These are phyloP conservation scores for Claviceps fusiformis DNA, from an alignment of 2,329 filamentous ascomycete species.

Conservation along the genomic window DNA sequence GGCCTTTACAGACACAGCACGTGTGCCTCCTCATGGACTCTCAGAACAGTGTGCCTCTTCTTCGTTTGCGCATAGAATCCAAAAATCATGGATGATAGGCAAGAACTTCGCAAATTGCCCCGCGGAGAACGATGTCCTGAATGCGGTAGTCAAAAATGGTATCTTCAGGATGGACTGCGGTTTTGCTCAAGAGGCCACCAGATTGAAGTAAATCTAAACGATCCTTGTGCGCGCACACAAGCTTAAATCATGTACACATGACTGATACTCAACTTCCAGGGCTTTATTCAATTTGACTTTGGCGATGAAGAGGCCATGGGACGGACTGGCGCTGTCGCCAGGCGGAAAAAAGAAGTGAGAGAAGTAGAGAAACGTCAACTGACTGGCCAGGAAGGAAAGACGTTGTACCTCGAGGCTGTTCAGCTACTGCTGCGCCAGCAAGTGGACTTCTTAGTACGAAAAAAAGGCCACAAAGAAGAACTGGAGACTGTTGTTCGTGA, in stretches of 20 bases:
- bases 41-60: neutral
- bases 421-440: conserved; percentile 80
- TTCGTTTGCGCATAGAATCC: no score
- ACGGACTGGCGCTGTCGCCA: conserved; percentile 38
- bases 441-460: conserved; percentile 55
- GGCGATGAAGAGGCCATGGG: conserved; percentile 62
- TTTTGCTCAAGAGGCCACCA: conserved; percentile 74
- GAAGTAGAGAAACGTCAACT: conserved; percentile 43
- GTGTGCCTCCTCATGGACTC: neutral
- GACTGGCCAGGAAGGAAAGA: conserved; percentile 53
- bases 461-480: conserved; percentile 53
- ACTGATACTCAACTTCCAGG: conserved; percentile 17
- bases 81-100: conserved; percentile 24
- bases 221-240: neutral
- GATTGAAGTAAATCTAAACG: conserved; percentile 45
- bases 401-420: conserved; percentile 70
- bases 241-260: neutral
- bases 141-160: conserved; percentile 61
- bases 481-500: conserved; percentile 70
- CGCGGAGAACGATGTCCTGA: conserved; percentile 41
- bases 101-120: conserved; percentile 37
- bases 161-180: conserved; percentile 59
- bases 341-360: conserved; percentile 43
- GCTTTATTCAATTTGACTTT: conserved; percentile 40
- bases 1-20: neutral